Evolutionary conservation across 306 rosid genomes (phyloP).

Genomic region (Quercus parvula): DNA sequence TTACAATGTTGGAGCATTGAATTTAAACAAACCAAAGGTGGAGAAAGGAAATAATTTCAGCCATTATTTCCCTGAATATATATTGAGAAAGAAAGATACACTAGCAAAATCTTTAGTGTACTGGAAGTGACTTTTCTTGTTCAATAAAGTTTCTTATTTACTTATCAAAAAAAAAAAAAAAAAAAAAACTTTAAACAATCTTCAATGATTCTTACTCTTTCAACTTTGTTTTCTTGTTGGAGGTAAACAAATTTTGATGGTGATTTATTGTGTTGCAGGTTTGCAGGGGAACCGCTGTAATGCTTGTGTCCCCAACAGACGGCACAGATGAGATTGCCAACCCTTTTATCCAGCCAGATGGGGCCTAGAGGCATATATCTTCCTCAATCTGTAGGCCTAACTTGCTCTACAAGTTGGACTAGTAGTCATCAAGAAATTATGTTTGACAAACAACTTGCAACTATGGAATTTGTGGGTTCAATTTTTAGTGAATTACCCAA

Average conservation of each 20-base stretch:
- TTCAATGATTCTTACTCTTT: background rate
- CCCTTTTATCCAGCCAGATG: constrained; percentile 91
- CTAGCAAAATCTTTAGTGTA: background rate
- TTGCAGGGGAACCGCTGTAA: constrained; percentile 98
- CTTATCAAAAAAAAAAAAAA: too few species aligned
- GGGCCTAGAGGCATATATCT: constrained; percentile 39
- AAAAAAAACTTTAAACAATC: background rate
- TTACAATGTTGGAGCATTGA: background rate
- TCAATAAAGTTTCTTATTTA: too few species aligned
- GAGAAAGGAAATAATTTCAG: background rate
- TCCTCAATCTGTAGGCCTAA: constrained; percentile 1
- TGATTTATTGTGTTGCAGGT: constrained; percentile 45
- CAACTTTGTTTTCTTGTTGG: background rate
- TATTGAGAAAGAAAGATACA: background rate
- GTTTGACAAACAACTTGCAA: too few species aligned
- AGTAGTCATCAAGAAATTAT: too few species aligned
- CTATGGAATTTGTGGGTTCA: too few species aligned
- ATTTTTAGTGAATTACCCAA: too few species aligned
- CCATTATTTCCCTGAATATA: background rate
- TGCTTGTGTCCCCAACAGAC: constrained; percentile 98
- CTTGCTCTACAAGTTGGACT: too few species aligned
- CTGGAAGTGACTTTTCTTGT: too few species aligned
- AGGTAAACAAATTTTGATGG: background rate
- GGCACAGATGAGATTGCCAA: constrained; percentile 98
- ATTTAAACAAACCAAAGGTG: background rate